phyloP scores from a whole-genome alignment of 2,329 filamentous ascomycete genomes.

The Tolypocladium sp. region DNA sequence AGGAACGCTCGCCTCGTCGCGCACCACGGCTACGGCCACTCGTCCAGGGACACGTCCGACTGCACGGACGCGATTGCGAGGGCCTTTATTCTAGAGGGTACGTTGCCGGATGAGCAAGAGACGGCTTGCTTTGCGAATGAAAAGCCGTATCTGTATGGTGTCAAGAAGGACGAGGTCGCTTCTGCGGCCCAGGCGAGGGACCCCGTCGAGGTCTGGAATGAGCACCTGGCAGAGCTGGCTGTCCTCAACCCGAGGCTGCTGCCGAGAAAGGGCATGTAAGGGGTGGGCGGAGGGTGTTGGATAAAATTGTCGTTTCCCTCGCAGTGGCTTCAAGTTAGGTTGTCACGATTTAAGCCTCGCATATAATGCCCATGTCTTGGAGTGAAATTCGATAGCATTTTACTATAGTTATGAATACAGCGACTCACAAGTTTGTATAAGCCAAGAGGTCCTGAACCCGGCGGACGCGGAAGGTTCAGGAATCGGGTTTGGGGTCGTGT shows the following conservation, averaged over 20 bases:
- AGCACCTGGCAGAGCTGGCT: constrained; percentile 10
- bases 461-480: too few relatives aligned
- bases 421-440: too few relatives aligned
- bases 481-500: too few relatives aligned
- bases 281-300: neutral
- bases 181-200: neutral
- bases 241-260: constrained; percentile 5
- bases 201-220: constrained; percentile 8
- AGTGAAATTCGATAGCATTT: too few relatives aligned
- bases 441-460: too few relatives aligned
- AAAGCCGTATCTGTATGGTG: constrained; percentile 36
- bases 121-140: constrained; percentile 36
- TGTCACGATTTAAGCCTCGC: too few relatives aligned
- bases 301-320: too few relatives aligned
- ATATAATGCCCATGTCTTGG: too few relatives aligned
- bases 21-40: constrained; percentile 41
- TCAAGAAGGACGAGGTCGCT: constrained; percentile 6
- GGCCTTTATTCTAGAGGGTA: constrained; percentile 30
- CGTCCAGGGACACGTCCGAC: constrained; percentile 31
- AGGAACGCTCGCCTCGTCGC: constrained; percentile 35
- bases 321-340: too few relatives aligned
- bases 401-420: too few relatives aligned
- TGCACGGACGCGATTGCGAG: constrained; percentile 34
- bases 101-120: constrained; percentile 29
- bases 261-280: neutral